Percentiles rank a stretch among this genome's conserved stretches.
phyloP scores from a whole-genome alignment of 306 rosid genomes.

The Hippophae gyantsensis region DNA sequence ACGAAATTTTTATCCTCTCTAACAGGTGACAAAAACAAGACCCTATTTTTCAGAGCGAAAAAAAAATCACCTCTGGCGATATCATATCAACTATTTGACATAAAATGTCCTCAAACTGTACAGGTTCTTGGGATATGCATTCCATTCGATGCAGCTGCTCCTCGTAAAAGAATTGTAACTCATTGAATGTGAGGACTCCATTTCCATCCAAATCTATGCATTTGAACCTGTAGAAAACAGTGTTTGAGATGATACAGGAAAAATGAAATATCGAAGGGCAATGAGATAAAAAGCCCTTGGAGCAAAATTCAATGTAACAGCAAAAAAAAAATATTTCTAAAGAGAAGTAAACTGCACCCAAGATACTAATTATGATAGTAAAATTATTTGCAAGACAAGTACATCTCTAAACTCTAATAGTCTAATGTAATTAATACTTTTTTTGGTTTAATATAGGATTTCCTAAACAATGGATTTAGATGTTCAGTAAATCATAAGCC shows the following conservation, averaged over 20 bases:
- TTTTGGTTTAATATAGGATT: too few species aligned
- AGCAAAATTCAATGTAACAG: too few species aligned
- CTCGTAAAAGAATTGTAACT: slow-evolving; percentile 93
- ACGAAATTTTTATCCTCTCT: slow-evolving; percentile 1
- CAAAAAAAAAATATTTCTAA: too few species aligned
- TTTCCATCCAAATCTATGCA: slow-evolving; percentile 96
- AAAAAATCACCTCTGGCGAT: slow-evolving; percentile 58
- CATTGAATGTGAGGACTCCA: slow-evolving; percentile 80
- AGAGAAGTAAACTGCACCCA: too few species aligned
- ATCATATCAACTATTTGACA: slow-evolving; percentile 97
- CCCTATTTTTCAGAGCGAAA: not conserved
- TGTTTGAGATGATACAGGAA: slow-evolving; percentile 8
- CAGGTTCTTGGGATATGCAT: slow-evolving; percentile 98
- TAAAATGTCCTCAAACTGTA: slow-evolving; percentile 86
- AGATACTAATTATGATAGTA: too few species aligned
- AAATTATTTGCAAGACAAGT: too few species aligned
- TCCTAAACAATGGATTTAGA: too few species aligned
- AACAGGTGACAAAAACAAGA: slow-evolving; percentile 12
- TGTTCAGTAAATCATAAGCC: too few species aligned
- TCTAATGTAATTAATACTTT: too few species aligned
- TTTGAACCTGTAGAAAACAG: slow-evolving; percentile 63
- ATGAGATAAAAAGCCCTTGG: too few species aligned
- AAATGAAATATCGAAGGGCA: not conserved
- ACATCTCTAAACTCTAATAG: too few species aligned
- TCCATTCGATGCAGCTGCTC: slow-evolving; percentile 99